Conservation (phyloP, 2,329 filamentous ascomycete genomes). For the Aspergillus clavatus region DNA sequence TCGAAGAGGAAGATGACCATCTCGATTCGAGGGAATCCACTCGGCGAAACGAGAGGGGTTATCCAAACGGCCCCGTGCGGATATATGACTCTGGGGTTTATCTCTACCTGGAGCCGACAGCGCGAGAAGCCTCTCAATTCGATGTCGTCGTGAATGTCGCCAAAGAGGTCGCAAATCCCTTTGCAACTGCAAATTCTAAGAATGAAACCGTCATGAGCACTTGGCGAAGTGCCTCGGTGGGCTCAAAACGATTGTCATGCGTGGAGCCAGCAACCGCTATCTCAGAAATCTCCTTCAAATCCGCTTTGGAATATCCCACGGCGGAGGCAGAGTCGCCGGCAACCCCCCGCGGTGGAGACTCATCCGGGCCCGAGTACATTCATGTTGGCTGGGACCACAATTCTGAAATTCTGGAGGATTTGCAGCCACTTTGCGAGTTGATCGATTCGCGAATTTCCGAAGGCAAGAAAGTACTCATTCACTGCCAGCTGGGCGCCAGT, state of each 20-base stretch:
- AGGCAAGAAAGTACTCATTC: conserved; percentile 58
- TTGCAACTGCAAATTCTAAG: conserved; percentile 33
- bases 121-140: conserved; percentile 55
- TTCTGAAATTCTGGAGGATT: conserved; percentile 61
- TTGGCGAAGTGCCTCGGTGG: conserved; percentile 45
- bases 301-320: conserved; percentile 42
- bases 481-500: conserved; percentile 62
- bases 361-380: conserved; percentile 56
- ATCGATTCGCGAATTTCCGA: conserved; percentile 56
- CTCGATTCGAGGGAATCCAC: conserved; percentile 51
- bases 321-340: conserved; percentile 26
- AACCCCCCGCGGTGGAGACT: conserved; percentile 28
- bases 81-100: conserved; percentile 60
- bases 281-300: conserved; percentile 47
- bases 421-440: conserved; percentile 55
- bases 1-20: conserved; percentile 49
- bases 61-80: conserved; percentile 59
- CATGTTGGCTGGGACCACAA: conserved; percentile 65
- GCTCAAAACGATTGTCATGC: conserved; percentile 31
- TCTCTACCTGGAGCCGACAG: conserved; percentile 59
- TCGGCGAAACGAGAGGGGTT: conserved; percentile 58
- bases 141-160: conserved; percentile 63
- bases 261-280: conserved; percentile 42
- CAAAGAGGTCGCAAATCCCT: conserved; percentile 60
- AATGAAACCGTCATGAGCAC: conserved; percentile 41